A percentile compares a stretch with the other conserved stretches of the same genome.
Evolutionary conservation across 148 eudicot genomes (phyloP).

Genomic region (Oxyria digyna): DNA sequence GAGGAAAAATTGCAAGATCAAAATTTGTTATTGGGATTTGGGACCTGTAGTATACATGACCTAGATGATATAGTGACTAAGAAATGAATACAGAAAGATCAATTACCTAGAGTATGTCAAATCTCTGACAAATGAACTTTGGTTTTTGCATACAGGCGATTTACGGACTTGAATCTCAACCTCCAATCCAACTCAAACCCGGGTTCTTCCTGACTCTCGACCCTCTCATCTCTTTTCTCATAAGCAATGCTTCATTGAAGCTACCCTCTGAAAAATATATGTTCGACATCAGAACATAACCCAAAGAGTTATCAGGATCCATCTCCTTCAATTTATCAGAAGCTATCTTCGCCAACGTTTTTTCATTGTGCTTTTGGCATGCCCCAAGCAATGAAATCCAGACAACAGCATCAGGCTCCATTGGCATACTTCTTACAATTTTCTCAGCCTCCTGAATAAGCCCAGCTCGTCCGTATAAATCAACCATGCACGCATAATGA

Average conservation of each 20-base stretch:
- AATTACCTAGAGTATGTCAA: not conserved
- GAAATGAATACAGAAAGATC: not conserved
- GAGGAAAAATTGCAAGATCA: not conserved
- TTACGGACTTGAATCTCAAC: slow-evolving; percentile 10
- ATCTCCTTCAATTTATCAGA: slow-evolving; percentile 30
- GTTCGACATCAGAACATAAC: slow-evolving; percentile 40
- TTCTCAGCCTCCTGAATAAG: slow-evolving; percentile 27
- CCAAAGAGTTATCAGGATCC: slow-evolving; percentile 37
- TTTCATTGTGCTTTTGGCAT: slow-evolving; percentile 38
- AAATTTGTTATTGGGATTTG: not conserved
- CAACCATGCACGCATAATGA: slow-evolving; percentile 52
- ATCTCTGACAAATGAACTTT: not conserved
- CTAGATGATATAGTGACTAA: not conserved
- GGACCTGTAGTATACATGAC: not conserved
- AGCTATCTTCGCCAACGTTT: slow-evolving; percentile 22
- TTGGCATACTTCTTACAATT: slow-evolving; percentile 34
- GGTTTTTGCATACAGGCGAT: not conserved
- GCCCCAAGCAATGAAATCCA: slow-evolving; percentile 53
- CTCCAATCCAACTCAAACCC: slow-evolving; percentile 47
- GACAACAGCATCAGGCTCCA: slow-evolving; percentile 41
- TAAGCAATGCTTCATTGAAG: slow-evolving; percentile 23
- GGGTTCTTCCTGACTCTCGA: slow-evolving; percentile 31
- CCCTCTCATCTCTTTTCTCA: slow-evolving; percentile 35
- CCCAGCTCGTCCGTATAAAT: slow-evolving; percentile 43
- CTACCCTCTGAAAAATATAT: slow-evolving; percentile 27